Evolutionary conservation across 2,329 filamentous ascomycete genomes (phyloP).

Genomic region (Exophiala sp.): DNA sequence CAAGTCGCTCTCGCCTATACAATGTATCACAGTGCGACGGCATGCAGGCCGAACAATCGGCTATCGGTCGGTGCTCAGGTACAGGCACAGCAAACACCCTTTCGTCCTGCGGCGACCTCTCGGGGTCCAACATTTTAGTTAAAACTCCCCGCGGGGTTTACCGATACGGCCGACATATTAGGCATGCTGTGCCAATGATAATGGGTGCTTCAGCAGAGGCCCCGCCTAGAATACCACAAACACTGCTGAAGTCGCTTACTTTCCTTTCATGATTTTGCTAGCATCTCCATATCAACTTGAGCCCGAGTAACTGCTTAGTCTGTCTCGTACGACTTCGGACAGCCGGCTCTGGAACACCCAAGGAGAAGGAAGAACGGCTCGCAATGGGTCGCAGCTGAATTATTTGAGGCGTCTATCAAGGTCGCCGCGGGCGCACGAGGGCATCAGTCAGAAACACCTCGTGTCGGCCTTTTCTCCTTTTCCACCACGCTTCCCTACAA

Average conservation of each 20-base stretch:
- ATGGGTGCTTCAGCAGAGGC: too few species aligned
- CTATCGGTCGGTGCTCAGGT: too few species aligned
- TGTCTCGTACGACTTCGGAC: conserved; percentile 2
- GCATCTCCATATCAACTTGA: not conserved
- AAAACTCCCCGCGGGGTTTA: not conserved
- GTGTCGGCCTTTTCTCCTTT: conserved; percentile 4
- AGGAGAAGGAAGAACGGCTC: not conserved
- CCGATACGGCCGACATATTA: not conserved
- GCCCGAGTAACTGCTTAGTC: not conserved
- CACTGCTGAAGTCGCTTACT: not conserved
- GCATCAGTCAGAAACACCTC: not conserved
- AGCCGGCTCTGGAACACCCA: conserved; percentile 2
- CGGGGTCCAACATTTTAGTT: not conserved
- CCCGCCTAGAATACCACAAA: not conserved
- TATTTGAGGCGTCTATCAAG: not conserved
- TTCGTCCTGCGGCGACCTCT: not conserved
- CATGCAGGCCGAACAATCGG: too few species aligned
- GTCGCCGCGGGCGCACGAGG: conserved; percentile 5
- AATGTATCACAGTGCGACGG: too few species aligned
- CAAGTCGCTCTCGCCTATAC: too few species aligned
- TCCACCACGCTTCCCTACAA: conserved; percentile 1
- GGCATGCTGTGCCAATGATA: too few species aligned
- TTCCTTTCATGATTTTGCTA: not conserved
- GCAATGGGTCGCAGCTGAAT: conserved; percentile 8
- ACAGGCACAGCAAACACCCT: too few species aligned